phyloP scores from a whole-genome alignment of 2,329 filamentous ascomycete species.

The Fusarium lateritium region DNA sequence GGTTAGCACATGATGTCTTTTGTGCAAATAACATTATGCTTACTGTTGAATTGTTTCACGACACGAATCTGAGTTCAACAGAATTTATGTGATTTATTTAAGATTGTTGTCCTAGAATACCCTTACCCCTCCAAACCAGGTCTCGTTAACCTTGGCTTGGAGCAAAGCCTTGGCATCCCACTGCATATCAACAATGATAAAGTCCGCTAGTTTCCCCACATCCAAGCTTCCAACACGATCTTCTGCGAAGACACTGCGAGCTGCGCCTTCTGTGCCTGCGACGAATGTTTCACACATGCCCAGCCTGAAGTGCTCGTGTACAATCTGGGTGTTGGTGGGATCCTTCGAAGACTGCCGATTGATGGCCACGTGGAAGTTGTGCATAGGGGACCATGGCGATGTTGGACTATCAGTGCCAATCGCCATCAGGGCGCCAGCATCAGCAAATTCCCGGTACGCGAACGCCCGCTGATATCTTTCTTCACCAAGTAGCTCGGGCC shows the following conservation, averaged over 20 bases:
- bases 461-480: slow-evolving; percentile 68
- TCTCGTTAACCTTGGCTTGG: slow-evolving; percentile 62
- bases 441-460: slow-evolving; percentile 71
- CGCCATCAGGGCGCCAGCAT: slow-evolving; percentile 65
- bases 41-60: no score
- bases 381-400: slow-evolving; percentile 65
- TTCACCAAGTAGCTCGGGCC: slow-evolving; percentile 69
- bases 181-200: slow-evolving; percentile 62
- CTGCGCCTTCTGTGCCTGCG: slow-evolving; percentile 66
- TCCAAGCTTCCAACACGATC: slow-evolving; percentile 63
- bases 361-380: slow-evolving; percentile 69
- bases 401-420: slow-evolving; percentile 71
- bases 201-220: slow-evolving; percentile 67
- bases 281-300: slow-evolving; percentile 65
- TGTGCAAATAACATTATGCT: no score
- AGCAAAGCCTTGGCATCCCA: slow-evolving; percentile 65
- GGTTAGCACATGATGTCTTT: no score
- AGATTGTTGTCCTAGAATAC: not conserved
- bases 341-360: slow-evolving; percentile 69
- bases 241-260: slow-evolving; percentile 67
- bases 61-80: no score
- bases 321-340: slow-evolving; percentile 55
- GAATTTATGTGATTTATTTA: no score
- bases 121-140: slow-evolving; percentile 63
- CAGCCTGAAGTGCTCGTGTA: slow-evolving; percentile 67